Conservation (phyloP, 495 filamentous ascomycete genomes). For the Aspergillus leporis region DNA sequence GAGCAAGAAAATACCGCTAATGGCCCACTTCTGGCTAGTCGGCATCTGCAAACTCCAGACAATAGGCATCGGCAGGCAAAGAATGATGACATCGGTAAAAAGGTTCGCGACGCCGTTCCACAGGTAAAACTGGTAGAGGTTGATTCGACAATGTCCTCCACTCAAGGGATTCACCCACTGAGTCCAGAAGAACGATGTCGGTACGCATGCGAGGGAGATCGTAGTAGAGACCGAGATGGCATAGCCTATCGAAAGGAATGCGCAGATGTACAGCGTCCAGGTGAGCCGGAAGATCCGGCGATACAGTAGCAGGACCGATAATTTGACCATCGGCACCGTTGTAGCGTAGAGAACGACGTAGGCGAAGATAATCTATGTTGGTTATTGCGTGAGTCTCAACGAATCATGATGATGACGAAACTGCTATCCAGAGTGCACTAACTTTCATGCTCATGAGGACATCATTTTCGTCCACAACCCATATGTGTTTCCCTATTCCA, state of each 20-base stretch:
- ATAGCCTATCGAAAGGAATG: constrained; percentile 17
- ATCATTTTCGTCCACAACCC: constrained; percentile 14
- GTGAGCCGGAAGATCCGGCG: constrained; percentile 22
- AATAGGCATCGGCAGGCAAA: constrained; percentile 38
- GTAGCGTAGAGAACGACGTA: constrained; percentile 17
- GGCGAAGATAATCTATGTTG: constrained; percentile 10
- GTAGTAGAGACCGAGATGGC: constrained; percentile 13
- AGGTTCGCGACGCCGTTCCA: constrained; percentile 26
- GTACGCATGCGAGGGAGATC: constrained; percentile 14
- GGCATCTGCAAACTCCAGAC: constrained; percentile 34
- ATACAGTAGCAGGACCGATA: constrained; percentile 23
- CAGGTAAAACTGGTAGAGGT: constrained; percentile 18
- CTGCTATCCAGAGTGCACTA: background rate
- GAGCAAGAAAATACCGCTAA: constrained; percentile 34
- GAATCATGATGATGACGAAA: background rate
- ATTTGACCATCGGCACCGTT: constrained; percentile 22
- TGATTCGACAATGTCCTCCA: constrained; percentile 14
- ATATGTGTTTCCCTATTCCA: constrained; percentile 22
- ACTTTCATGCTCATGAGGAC: constrained; percentile 20
- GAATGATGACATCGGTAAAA: constrained; percentile 35
- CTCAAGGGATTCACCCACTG: constrained; percentile 14
- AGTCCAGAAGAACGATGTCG: constrained; percentile 20
- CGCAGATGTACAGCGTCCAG: constrained; percentile 16
- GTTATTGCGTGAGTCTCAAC: background rate
- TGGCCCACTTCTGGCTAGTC: constrained; percentile 27